Evolutionary conservation across 176 grass and related monocot species (phyloP).

Genomic region (Chrysopogon serrulatus): DNA sequence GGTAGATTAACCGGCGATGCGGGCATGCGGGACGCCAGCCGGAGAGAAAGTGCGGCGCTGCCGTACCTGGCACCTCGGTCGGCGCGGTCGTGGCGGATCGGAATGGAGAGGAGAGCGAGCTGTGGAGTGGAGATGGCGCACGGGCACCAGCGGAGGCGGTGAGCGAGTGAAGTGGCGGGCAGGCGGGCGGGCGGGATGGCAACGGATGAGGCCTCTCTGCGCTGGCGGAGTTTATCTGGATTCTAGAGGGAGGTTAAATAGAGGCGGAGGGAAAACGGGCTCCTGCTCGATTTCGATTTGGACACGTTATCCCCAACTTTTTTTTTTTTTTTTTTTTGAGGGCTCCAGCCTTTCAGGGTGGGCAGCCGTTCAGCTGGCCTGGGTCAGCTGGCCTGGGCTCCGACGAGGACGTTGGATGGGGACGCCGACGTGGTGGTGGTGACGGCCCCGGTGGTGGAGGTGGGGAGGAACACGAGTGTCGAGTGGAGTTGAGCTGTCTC

Average conservation of each 20-base stretch:
- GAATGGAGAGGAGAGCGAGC: not conserved
- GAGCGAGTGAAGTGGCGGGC: not conserved
- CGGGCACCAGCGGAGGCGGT: not conserved
- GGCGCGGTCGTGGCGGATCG: not conserved
- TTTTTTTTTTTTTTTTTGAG: not conserved
- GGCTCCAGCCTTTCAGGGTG: not conserved
- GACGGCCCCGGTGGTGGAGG: not conserved
- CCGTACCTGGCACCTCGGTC: not conserved
- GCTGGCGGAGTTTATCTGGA: not conserved
- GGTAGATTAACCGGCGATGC: not conserved
- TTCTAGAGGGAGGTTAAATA: not conserved
- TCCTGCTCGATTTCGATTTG: not conserved
- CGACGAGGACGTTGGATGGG: not conserved
- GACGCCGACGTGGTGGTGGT: not conserved
- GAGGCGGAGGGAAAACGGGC: not conserved
- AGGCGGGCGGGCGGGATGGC: not conserved
- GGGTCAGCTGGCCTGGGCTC: not conserved
- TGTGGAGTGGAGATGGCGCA: not conserved
- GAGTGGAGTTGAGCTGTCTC: not conserved
- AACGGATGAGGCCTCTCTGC: not conserved
- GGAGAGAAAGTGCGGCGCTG: not conserved
- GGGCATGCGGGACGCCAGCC: not conserved
- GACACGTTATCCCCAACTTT: not conserved
- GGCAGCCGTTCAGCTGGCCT: not conserved
- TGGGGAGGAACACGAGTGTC: not conserved